Percentiles rank a stretch among this genome's conserved stretches.
Conservation (phyloP, 2,329 filamentous ascomycete species). For the Eutypa lata region DNA sequence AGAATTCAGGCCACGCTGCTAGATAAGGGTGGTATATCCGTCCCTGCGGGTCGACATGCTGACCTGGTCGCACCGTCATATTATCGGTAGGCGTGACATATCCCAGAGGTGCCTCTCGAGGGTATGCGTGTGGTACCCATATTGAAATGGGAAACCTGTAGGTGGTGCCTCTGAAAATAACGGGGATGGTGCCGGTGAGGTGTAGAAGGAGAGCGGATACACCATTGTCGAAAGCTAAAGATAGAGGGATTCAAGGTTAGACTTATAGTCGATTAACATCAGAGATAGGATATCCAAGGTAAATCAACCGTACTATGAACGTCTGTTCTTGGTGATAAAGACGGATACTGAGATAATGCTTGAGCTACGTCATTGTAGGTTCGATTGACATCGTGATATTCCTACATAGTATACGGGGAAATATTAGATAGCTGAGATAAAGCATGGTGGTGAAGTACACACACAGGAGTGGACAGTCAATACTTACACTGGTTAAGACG, state of each 20-base stretch:
- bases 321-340: slow-evolving; percentile 82
- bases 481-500: slow-evolving; percentile 72
- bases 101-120: slow-evolving; percentile 76
- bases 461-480: neutral
- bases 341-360: slow-evolving; percentile 73
- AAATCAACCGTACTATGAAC: slow-evolving; percentile 72
- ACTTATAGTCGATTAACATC: neutral
- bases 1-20: slow-evolving; percentile 82
- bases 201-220: slow-evolving; percentile 81
- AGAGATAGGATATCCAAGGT: slow-evolving; percentile 3
- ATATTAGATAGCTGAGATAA: neutral
- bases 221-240: slow-evolving; percentile 81
- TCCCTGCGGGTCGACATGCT: slow-evolving; percentile 92
- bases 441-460: neutral
- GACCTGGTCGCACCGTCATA: slow-evolving; percentile 87
- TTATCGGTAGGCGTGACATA: slow-evolving; percentile 86
- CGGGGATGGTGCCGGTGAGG: slow-evolving; percentile 85
- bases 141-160: slow-evolving; percentile 90
- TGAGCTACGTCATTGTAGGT: slow-evolving; percentile 90
- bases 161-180: slow-evolving; percentile 79
- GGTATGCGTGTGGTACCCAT: slow-evolving; percentile 92
- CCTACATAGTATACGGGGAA: slow-evolving; percentile 59
- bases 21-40: slow-evolving; percentile 95
- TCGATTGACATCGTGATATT: slow-evolving; percentile 89
- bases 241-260: slow-evolving; percentile 15